Evolutionary conservation across 495 filamentous ascomycete species (phyloP).

Genomic region (Letharia lupina): DNA sequence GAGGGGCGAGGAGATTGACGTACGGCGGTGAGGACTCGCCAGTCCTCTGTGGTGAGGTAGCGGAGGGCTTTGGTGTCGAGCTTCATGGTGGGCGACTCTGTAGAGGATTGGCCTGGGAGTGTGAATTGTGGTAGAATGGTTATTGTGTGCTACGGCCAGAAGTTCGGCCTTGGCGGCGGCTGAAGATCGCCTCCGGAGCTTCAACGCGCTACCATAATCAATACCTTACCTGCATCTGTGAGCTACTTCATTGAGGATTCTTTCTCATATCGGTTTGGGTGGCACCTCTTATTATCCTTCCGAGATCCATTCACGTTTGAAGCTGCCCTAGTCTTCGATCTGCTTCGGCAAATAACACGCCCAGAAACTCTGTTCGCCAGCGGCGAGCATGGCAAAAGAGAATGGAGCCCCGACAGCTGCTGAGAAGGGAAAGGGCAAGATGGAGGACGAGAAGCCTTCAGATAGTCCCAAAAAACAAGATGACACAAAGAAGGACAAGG

Average conservation of each 20-base stretch:
- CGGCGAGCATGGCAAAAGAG: constrained; percentile 72
- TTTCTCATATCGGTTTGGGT: neutral
- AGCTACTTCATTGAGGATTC: neutral
- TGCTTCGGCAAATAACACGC: neutral
- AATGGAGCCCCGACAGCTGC: constrained; percentile 73
- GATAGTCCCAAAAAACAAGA: constrained; percentile 55
- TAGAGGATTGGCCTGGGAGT: neutral
- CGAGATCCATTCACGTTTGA: neutral
- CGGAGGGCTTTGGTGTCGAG: constrained; percentile 86
- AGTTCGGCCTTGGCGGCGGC: constrained; percentile 10
- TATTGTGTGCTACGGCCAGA: constrained; percentile 3
- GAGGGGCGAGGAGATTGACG: constrained; percentile 28
- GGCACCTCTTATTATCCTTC: neutral
- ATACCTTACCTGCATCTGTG: constrained; percentile 5
- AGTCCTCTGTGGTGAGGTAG: constrained; percentile 87
- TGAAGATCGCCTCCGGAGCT: constrained; percentile 8
- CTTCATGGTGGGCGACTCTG: constrained; percentile 53
- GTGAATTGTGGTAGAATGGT: neutral
- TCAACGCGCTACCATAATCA: constrained; percentile 1
- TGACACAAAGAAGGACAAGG: constrained; percentile 57
- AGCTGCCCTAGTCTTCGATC: neutral
- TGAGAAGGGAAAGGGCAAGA: constrained; percentile 96
- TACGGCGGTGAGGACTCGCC: constrained; percentile 89
- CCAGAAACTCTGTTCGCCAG: neutral
- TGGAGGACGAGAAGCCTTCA: constrained; percentile 50